Evolutionary conservation across 192 early-diverging fungal species (phyloP).

Genomic region (Pilaira anomala): DNA sequence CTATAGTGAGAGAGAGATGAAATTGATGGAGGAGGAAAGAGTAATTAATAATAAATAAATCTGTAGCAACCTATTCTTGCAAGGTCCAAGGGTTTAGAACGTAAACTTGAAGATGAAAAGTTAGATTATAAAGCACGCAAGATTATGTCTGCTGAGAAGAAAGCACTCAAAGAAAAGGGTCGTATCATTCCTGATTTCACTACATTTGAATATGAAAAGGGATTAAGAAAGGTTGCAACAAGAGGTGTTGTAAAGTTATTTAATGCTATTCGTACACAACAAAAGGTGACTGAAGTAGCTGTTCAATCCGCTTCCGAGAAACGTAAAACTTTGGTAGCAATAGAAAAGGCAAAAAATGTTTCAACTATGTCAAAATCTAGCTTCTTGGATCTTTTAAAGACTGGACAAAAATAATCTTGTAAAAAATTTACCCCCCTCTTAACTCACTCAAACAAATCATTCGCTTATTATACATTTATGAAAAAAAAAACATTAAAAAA

Average conservation of each 20-base stretch:
- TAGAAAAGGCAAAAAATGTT: constrained; percentile 48
- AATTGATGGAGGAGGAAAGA: no score
- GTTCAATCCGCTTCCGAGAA: constrained; percentile 52
- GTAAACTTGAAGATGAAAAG: constrained; percentile 79
- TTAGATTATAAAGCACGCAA: constrained; percentile 82
- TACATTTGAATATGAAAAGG: constrained; percentile 84
- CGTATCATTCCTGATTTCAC: constrained; percentile 72
- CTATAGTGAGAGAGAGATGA: not conserved
- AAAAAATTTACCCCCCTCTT: no score
- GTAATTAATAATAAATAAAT: constrained; percentile 25
- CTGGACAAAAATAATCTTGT: constrained; percentile 37
- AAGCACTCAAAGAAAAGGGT: constrained; percentile 59
- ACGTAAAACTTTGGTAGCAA: constrained; percentile 38
- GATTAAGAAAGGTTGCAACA: constrained; percentile 86
- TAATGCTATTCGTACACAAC: constrained; percentile 88
- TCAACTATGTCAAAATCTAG: constrained; percentile 63
- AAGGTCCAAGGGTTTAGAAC: constrained; percentile 75
- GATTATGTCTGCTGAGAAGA: constrained; percentile 70
- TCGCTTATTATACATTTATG: no score
- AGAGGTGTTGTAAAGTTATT: constrained; percentile 92
- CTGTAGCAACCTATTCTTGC: constrained; percentile 76
- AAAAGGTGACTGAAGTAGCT: constrained; percentile 70
- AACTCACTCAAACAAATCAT: no score
- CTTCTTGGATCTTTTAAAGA: constrained; percentile 72
- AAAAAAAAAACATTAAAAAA: no score